Evolutionary conservation across 306 rosid genomes (phyloP), one percentile per base, ranked within the genome.

Genomic region (Prunus armeniaca): DNA sequence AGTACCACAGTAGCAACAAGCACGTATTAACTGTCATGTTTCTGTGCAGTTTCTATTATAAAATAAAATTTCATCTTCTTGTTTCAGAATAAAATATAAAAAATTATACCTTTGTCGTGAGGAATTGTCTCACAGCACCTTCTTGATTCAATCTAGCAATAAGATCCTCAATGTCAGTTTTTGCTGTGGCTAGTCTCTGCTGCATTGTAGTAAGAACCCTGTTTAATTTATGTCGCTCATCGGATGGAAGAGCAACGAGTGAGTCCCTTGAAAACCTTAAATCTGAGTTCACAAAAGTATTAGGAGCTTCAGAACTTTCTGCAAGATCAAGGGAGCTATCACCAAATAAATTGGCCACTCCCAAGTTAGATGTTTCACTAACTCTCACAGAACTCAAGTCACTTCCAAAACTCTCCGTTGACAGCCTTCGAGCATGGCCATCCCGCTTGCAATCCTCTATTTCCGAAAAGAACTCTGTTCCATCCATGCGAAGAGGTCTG

Each of bases 111-210:
- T 92, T 92, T 32, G 86, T 90, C 12, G 81, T 84, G 67, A 95
- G 97, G 78, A 89, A 90, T 78, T 89, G 87, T 82, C 91, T 89
- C 69, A 88, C 89, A 65, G 97, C 88, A 83, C 79, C 86, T 85
- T 95, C 98, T 84, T 95, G 97, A 84, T 90, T 84, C 82, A 88
- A 82, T 84, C 98, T 89, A 68, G 96, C 92, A 76, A 90, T 61
- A 84, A 92, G 93, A 89, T 89, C 91, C 84, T 92, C 97, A 30
- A 85, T 78, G 68, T 89, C 97, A 50, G 93, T 78, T 85, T 84
- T 90, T 52, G 92, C 88, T 12, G 89, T 88, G 71, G 73, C 73
- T 71, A 93, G 41, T 82, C 96, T 89, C 81, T 79, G 93, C 78
- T 86, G 85, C 80, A 89, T 82, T 55, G 95, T 87, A 70, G 32